Base-by-base conservation (phyloP, 2,329 filamentous ascomycete genomes). In the Mariannaea sp. region DNA sequence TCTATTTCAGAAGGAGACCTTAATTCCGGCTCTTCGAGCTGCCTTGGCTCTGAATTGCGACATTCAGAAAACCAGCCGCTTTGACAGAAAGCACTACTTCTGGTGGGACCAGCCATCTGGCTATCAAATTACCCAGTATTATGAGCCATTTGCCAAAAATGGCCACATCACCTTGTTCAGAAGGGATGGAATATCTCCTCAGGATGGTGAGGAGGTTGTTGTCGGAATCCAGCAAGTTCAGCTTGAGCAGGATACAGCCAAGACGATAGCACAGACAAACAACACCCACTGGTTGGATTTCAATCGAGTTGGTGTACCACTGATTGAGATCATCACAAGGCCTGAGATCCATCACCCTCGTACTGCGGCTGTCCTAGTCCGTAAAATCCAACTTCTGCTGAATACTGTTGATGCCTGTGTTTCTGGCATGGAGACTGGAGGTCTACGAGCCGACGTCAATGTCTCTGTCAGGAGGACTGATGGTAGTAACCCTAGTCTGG, bases 31-130 rank as follows among this genome's bases (percentile, higher is more conserved):
- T n/a, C 70, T 99, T 13, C 86, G 94, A 55, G 93, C 93, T 14
- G 93, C 94, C 0, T 76, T 97, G 43, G 90, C 92, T 0, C 78
- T 99, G 38, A 83, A 87, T 53, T 97, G 94, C 72, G 75, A 85
- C 1, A 81, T 97, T 46, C 88, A 95, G 68, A 77, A 74, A 1
- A 80, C 83, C 62, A 96, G 92, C 71, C 84, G 84, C 48, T 99
- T 97, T 74, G 94, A 99, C 72, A 82, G 94, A 59, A 99, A 99
- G 71, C 94, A 99, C 73, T 99, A 99, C 74, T 97, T 99, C 73
- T 96, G 97, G 77, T 96, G 94, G 83, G 94, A 99, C 71, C 94
- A 99, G 72, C 94, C 94, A 1, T 83, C 90, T 0, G 94, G 94
- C 0, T 99, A 99, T 72, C 94, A 99, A 72, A 96, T 99, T 58